A percentile compares a stretch with the other conserved stretches of the same genome.
These are phyloP conservation scores for Teratosphaeriaceae sp. DNA, from an alignment of 2,329 filamentous ascomycete genomes.

Conservation along the genomic window DNA sequence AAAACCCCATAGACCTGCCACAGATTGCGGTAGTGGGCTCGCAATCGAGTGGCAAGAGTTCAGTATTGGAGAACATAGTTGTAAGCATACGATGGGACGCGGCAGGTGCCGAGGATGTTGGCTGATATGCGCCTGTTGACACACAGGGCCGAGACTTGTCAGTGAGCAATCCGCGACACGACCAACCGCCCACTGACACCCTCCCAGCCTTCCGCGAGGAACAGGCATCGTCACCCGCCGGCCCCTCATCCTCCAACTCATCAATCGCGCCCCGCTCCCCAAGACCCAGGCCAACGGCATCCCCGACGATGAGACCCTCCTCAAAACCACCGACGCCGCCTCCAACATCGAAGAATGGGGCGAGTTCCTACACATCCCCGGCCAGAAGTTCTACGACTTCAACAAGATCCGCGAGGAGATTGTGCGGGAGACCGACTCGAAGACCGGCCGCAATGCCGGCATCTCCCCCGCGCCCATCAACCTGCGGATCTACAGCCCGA, in stretches of 20 bases:
- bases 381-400: constrained; percentile 97
- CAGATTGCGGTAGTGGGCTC: constrained; percentile 98
- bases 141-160: constrained; percentile 81
- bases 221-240: constrained; percentile 95
- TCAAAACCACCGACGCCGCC: constrained; percentile 68
- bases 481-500: constrained; percentile 94
- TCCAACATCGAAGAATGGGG: constrained; percentile 96
- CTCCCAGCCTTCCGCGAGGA: constrained; percentile 80
- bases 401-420: constrained; percentile 98
- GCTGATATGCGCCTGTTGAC: not conserved
- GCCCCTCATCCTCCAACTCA: constrained; percentile 93
- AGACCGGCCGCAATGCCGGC: constrained; percentile 92
- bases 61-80: constrained; percentile 97
- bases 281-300: constrained; percentile 66
- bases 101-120: not conserved
- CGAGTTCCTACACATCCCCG: constrained; percentile 96
- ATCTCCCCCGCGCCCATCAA: constrained; percentile 98
- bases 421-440: constrained; percentile 88
- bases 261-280: constrained; percentile 64
- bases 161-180: constrained; percentile 29
- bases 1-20: constrained; percentile 97
- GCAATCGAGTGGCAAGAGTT: constrained; percentile 99
- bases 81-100: not conserved
- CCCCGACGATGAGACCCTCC: constrained; percentile 65
- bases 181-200: not conserved